A percentile compares a stretch with the other conserved stretches of the same genome.
phyloP scores from a whole-genome alignment of 192 early-diverging fungal genomes.

The Coemansia sp. region DNA sequence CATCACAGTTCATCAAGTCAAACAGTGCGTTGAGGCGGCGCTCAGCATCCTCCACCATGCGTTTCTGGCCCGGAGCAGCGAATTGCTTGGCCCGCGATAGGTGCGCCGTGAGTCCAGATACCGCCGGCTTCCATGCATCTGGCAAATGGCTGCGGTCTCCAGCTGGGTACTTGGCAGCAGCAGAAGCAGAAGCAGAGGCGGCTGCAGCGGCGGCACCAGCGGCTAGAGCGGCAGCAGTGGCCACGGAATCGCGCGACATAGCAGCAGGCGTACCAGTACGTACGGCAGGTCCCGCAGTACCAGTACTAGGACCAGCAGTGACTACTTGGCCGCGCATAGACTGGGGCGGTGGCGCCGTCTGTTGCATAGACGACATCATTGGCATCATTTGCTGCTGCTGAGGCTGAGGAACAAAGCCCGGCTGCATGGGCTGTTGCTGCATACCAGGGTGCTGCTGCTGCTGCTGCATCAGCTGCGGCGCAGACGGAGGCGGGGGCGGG shows the following conservation, averaged over 20 bases:
- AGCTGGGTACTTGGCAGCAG: constrained; percentile 53
- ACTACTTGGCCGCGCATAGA: constrained; percentile 34
- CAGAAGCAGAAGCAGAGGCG: constrained; percentile 7
- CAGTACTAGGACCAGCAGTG: constrained; percentile 15
- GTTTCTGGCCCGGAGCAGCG: constrained; percentile 68
- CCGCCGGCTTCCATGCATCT: constrained; percentile 67
- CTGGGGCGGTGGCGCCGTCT: constrained; percentile 3
- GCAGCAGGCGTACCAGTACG: background rate
- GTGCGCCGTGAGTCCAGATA: constrained; percentile 57
- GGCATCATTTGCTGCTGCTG: constrained; percentile 11
- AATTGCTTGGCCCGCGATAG: constrained; percentile 58
- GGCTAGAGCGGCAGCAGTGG: background rate
- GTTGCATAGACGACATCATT: background rate
- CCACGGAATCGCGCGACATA: background rate
- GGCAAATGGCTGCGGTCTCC: constrained; percentile 90
- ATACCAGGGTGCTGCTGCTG: constrained; percentile 29
- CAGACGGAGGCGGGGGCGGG: background rate
- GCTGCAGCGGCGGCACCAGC: background rate
- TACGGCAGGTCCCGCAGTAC: constrained; percentile 23
- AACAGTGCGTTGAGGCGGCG: constrained; percentile 79
- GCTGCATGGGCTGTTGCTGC: constrained; percentile 14
- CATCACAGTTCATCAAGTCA: constrained; percentile 85
- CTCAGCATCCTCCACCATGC: constrained; percentile 83
- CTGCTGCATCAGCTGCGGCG: constrained; percentile 25
- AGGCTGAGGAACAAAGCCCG: constrained; percentile 24